A percentile compares a stretch with the other conserved stretches of the same genome.
These are phyloP conservation scores for Botryococcus braunii DNA, from an alignment of 163 green algal species.

Conservation along the genomic window DNA sequence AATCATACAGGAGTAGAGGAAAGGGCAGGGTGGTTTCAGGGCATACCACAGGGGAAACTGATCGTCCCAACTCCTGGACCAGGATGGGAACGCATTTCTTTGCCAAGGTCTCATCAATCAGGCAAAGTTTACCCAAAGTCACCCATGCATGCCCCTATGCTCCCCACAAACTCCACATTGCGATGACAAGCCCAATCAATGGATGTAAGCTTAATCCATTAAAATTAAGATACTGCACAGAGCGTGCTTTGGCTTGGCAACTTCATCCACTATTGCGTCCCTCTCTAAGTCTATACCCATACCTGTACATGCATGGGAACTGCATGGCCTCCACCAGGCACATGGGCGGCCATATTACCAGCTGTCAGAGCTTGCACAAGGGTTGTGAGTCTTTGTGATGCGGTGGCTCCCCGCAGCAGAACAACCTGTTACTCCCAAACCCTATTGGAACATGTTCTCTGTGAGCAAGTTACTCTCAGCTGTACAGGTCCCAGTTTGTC, in stretches of 20 bases:
- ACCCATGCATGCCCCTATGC: constrained; percentile 64
- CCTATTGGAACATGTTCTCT: too few relatives aligned
- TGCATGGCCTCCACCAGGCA: not conserved
- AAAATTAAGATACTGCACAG: too few relatives aligned
- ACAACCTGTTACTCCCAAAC: too few relatives aligned
- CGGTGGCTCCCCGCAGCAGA: constrained; percentile 29
- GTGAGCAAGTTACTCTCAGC: too few relatives aligned
- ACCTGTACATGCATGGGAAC: constrained; percentile 24
- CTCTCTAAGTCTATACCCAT: too few relatives aligned
- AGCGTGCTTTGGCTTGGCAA: too few relatives aligned
- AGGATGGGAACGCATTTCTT: constrained; percentile 71
- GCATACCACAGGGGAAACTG: constrained; percentile 28
- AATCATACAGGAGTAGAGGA: not conserved
- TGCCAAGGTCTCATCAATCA: constrained; percentile 67
- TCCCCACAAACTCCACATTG: not conserved
- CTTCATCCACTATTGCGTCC: too few relatives aligned
- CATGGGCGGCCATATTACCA: constrained; percentile 17
- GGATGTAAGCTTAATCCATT: too few relatives aligned
- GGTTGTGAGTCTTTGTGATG: constrained; percentile 30
- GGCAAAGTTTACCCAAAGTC: constrained; percentile 73
- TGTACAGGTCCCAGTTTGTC: too few relatives aligned
- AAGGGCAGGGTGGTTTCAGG: not conserved
- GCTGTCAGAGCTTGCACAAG: constrained; percentile 61
- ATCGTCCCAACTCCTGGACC: constrained; percentile 62
- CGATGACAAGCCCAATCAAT: too few relatives aligned